Base-by-base conservation (phyloP, 495 filamentous ascomycete species). In the Penicillium verhagenii region DNA sequence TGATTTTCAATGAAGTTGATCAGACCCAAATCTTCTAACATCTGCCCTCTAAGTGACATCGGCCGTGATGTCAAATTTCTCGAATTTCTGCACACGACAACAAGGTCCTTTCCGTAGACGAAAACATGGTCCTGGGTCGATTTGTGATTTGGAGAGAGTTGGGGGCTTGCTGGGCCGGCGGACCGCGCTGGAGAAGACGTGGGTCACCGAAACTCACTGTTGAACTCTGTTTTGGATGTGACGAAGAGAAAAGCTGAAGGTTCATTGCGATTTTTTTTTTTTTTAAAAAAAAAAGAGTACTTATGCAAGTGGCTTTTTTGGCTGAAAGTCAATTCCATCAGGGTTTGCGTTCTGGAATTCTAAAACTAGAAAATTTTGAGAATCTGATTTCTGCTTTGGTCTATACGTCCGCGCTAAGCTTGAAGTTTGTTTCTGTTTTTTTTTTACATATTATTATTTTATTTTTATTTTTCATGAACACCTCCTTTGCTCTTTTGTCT, bases 191-290 rank as follows among this genome's bases (percentile, higher is more conserved):
- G 4, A 33, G 37, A 20, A 16, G 26, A 31, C 38, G 54, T 58
- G 55, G 55, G 52, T 55, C 52, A 16, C 24, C 47, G 28, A 58
- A 61, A 52, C 51, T 61, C 47, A 45, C 14, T 14, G 19, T 28
- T 16, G 42, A 45, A 45, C 11, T 45, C 23, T 26, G 42, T 25
- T 45, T 26, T 26, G 42, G n/a, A n/a, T n/a, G n/a, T n/a, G n/a
- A n/a, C 42, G 23, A 5, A 45, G 16, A 13, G 6, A 45, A 26
- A 23, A 26, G 42, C 23, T 23, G 6, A 57, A 54, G 53, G 26
- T 60, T 28, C 48, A 47, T 50, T 50, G 3, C n/a, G 24, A 24
- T 38, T 50, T 50, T 56, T 42, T 54, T n/a, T n/a, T n/a, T n/a
- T n/a, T n/a, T n/a, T n/a, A n/a, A n/a, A n/a, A n/a, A n/a, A n/a